Percentiles rank a stretch among this genome's conserved stretches.
phyloP scores from a whole-genome alignment of 78 protist genomes.

The Dictyostelium citrinum region DNA sequence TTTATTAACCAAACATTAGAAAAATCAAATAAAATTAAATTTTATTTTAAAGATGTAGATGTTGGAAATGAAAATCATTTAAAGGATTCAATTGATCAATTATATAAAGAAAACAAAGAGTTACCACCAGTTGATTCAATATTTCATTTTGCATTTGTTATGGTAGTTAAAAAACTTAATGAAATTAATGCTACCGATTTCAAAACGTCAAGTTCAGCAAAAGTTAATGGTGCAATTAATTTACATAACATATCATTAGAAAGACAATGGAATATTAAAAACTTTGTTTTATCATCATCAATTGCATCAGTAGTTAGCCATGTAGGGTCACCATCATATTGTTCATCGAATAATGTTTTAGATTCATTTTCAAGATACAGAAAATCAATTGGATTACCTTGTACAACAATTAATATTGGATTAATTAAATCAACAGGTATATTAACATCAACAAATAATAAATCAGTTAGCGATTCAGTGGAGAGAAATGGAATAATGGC shows the following conservation, averaged over 20 bases:
- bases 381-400: conserved; percentile 20
- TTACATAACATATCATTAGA: conserved; percentile 48
- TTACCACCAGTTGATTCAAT: conserved; percentile 15
- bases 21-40: not conserved
- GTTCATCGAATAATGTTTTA: conserved; percentile 78
- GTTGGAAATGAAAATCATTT: not conserved
- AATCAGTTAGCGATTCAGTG: not conserved
- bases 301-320: not conserved
- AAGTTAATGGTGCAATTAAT: conserved; percentile 74
- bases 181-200: not conserved
- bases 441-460: not conserved
- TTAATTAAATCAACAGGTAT: conserved; percentile 20
- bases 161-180: not conserved
- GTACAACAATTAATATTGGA: conserved; percentile 66
- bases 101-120: not conserved
- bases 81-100: not conserved
- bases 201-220: conserved; percentile 17
- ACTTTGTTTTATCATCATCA: conserved; percentile 69
- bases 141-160: conserved; percentile 49
- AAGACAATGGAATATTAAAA: not conserved
- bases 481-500: not conserved
- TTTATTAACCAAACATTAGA: not conserved
- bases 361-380: conserved; percentile 63
- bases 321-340: conserved; percentile 22
- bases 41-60: conserved; percentile 8